Base-by-base conservation (phyloP, 1,284 basidiomycete genomes). In the Austroboletus novae-zelandiae region DNA sequence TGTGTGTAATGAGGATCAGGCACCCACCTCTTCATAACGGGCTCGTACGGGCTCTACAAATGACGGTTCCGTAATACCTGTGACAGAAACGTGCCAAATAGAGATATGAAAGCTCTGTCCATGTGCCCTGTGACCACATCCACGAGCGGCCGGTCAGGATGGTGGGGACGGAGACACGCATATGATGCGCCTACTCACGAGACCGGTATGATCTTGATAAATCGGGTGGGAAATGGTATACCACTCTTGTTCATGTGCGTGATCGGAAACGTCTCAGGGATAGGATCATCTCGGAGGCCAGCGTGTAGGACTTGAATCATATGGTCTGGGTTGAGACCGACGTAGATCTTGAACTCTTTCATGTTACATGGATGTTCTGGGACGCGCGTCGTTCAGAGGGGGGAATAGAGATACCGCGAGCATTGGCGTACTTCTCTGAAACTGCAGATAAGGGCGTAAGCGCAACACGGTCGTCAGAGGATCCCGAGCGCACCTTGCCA, bases 361-460 rank as follows among this genome's bases (percentile, higher is more conserved):
- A 88, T 83, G 60, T 89, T 91, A 62, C 89, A 91, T 36, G 87
- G 87, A 64, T 91, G 88, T 17, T 74, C 84, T 88, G 43, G 14
- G 27, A n/a, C 3, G 8, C 9, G 42, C 42, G 43, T 41, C 29
- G 45, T 20, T 40, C 46, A 9, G 43, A 43, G 47, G 30, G 52
- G 36, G 17, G 48, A 10, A 40, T 34, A 36, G 29, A 40, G n/a
- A 5, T 7, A 13, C 13, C 17, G 20, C 4, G 9, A 7, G 7
- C 10, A 17, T 8, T 5, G 18, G 65, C 79, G 50, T 61, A 84
- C 83, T 68, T 71, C 79, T 80, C 54, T 77, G 70, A 61, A 76
- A 84, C 83, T 85, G 61, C n/a, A 48, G 35, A 46, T 42, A 37
- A 7, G 35, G 20, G 45, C 47, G 35, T 54, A 9, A 60, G 49